Percentiles rank a stretch among this genome's conserved stretches.
Conservation (phyloP, 2,329 filamentous ascomycete genomes). For the Piedraia hortae region DNA sequence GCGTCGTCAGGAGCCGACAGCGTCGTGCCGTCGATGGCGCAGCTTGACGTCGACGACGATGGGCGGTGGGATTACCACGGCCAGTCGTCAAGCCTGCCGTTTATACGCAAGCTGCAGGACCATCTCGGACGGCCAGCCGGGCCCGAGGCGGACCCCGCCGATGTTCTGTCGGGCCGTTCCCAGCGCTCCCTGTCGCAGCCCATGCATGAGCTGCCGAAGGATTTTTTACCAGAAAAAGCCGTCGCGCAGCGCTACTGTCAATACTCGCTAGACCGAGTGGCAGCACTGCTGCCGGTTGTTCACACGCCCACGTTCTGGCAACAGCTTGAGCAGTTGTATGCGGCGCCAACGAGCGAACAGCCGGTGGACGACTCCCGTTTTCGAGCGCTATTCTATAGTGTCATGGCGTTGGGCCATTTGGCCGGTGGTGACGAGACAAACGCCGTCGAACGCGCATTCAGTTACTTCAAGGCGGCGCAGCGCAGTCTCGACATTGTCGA, state of each 20-base stretch:
- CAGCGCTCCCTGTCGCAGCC: slow-evolving; percentile 25
- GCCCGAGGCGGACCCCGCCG: slow-evolving; percentile 27
- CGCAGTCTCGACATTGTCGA: slow-evolving; percentile 25
- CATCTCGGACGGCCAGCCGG: slow-evolving; percentile 58
- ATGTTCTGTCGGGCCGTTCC: slow-evolving; percentile 36
- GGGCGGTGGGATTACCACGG: slow-evolving; percentile 92
- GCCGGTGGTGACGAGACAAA: slow-evolving; percentile 16
- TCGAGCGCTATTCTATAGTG: slow-evolving; percentile 21
- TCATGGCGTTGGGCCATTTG: slow-evolving; percentile 20
- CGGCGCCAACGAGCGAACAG: slow-evolving; percentile 25
- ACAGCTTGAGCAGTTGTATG: slow-evolving; percentile 52
- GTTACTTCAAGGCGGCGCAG: slow-evolving; percentile 21
- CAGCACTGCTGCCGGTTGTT: slow-evolving; percentile 40
- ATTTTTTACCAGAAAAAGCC: slow-evolving; percentile 33
- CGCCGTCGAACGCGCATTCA: slow-evolving; percentile 22
- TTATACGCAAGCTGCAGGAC: slow-evolving; percentile 62
- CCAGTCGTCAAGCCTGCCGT: slow-evolving; percentile 72
- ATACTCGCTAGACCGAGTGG: slow-evolving; percentile 33
- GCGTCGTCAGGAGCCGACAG: slow-evolving; percentile 42
- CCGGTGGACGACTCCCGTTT: slow-evolving; percentile 20
- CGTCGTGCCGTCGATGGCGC: slow-evolving; percentile 82
- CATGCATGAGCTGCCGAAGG: slow-evolving; percentile 31
- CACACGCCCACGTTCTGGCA: slow-evolving; percentile 61
- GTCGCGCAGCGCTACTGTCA: slow-evolving; percentile 29
- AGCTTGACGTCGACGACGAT: slow-evolving; percentile 75